Evolutionary conservation across 768 basidiomycete species (phyloP), one percentile per base, ranked within the genome.

Genomic region (Mycena pura): DNA sequence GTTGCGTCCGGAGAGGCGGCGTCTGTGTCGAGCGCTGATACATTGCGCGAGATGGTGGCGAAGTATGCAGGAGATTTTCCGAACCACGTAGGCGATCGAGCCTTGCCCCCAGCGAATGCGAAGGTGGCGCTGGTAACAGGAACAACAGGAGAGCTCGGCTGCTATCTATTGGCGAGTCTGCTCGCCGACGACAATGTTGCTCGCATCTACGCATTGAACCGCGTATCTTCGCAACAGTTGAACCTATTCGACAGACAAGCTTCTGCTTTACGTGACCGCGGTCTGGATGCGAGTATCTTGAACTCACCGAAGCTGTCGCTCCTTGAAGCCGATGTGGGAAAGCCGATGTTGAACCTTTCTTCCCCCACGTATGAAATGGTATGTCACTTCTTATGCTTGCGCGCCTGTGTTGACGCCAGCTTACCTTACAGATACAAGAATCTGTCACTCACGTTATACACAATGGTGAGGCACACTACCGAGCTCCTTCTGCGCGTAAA

Each of bases 361-460:
- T 51, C 60, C 15, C 57, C 70, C 4, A 14, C 67, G 9, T 73
- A 65, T 39, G 39, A 63, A 2, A 29, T 48, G 62, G 65, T 60
- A 8, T 13, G 62, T n/a, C n/a, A n/a, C 19, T 5, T 5, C 3
- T 10, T 29, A 14, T 14, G 3, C 8, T 5, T 2, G 3, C 5
- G n/a, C n/a, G 3, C 19, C 36, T 1, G 25, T 0, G 17, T 45
- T 49, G 17, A 53, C 28, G 14, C 34, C n/a, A 29, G 38, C 24
- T 28, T 21, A 9, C 8, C 31, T 29, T 27, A 31, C 38, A 75
- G 69, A 65, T 76, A 32, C 62, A 67, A 13, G 19, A 48, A 19
- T 70, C 68, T n/a, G 67, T 75, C 6, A 78, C 77, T 13, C 74
- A 73, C 38, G 69, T 80, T 60, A 74, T 78, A 14, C 76, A 79